A percentile compares a stretch with the other conserved stretches of the same genome.
These are phyloP conservation scores for Handroanthus guayacan DNA, from an alignment of 257 asterid species.

Conservation along the genomic window DNA sequence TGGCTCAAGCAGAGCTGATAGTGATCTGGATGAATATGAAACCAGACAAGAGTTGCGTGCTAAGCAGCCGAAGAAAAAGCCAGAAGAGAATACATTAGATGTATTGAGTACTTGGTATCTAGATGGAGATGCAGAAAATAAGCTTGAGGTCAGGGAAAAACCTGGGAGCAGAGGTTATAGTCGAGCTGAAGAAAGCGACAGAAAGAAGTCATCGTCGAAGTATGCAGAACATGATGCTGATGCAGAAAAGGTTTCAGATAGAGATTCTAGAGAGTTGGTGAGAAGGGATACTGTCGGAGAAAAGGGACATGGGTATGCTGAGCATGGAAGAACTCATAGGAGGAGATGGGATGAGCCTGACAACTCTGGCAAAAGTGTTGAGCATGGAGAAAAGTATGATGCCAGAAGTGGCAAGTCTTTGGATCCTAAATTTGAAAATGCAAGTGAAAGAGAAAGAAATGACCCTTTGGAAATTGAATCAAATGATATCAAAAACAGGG, in stretches of 20 bases:
- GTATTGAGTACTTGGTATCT: slow-evolving; percentile 83
- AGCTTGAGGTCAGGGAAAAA: slow-evolving; percentile 59
- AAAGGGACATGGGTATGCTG: slow-evolving; percentile 58
- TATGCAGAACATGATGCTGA: slow-evolving; percentile 54
- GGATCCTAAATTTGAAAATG: slow-evolving; percentile 53
- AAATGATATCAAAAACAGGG: slow-evolving; percentile 40
- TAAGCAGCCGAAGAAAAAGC: slow-evolving; percentile 67
- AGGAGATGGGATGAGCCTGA: slow-evolving; percentile 89
- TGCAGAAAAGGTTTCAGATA: slow-evolving; percentile 55
- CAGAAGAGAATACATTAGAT: slow-evolving; percentile 79
- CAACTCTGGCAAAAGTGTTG: slow-evolving; percentile 42
- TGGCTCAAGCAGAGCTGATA: slow-evolving; percentile 64
- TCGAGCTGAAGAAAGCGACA: slow-evolving; percentile 62
- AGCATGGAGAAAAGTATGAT: slow-evolving; percentile 52
- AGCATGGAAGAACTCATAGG: slow-evolving; percentile 63
- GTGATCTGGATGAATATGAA: slow-evolving; percentile 79
- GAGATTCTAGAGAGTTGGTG: slow-evolving; percentile 54
- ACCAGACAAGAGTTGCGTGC: slow-evolving; percentile 63
- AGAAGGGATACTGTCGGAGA: slow-evolving; percentile 68
- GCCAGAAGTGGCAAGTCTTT: slow-evolving; percentile 51
- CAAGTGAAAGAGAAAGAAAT: slow-evolving; percentile 54
- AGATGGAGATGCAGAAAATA: slow-evolving; percentile 81
- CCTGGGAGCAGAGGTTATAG: slow-evolving; percentile 59
- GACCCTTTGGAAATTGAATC: slow-evolving; percentile 49
- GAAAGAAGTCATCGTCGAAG: slow-evolving; percentile 57